Conservation (phyloP, 192 early-diverging fungal species). For the Anaeromyces robustus region DNA sequence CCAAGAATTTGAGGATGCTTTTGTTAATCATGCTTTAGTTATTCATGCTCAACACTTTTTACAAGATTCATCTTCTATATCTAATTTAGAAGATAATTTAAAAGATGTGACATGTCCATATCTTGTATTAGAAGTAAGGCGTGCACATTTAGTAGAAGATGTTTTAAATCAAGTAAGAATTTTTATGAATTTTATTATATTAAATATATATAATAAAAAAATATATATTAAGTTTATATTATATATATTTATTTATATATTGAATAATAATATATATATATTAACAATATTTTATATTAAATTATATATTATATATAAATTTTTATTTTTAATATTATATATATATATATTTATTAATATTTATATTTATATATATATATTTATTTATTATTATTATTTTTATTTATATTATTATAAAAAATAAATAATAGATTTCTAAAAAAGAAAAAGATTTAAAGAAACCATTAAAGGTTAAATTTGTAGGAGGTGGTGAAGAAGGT, state of each 20-base stretch:
- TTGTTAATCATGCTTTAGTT: slow-evolving; percentile 62
- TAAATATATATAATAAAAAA: too few relatives aligned
- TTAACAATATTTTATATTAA: too few relatives aligned
- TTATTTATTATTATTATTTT: not conserved
- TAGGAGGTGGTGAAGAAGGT: slow-evolving; percentile 78
- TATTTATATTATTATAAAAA: too few relatives aligned
- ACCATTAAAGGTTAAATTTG: slow-evolving; percentile 70
- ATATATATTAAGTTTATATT: too few relatives aligned
- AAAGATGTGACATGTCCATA: slow-evolving; percentile 53
- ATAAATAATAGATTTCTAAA: slow-evolving; percentile 19
- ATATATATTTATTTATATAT: too few relatives aligned
- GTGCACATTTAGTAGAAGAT: slow-evolving; percentile 56
- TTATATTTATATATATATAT: slow-evolving; percentile 3
- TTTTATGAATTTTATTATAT: not conserved
- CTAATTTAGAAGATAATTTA: slow-evolving; percentile 36
- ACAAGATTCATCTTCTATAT: slow-evolving; percentile 22
- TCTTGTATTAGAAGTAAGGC: slow-evolving; percentile 59
- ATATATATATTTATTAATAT: too few relatives aligned
- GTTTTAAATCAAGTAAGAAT: slow-evolving; percentile 47
- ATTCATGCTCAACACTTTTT: slow-evolving; percentile 56
- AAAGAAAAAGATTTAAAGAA: slow-evolving; percentile 55
- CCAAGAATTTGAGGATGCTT: slow-evolving; percentile 62
- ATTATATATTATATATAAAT: too few relatives aligned
- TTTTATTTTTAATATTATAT: too few relatives aligned
- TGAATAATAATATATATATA: too few relatives aligned